Percentiles rank a stretch among this genome's conserved stretches.
phyloP scores from a whole-genome alignment of 2,329 filamentous ascomycete species.

The Colletotrichum sidae region DNA sequence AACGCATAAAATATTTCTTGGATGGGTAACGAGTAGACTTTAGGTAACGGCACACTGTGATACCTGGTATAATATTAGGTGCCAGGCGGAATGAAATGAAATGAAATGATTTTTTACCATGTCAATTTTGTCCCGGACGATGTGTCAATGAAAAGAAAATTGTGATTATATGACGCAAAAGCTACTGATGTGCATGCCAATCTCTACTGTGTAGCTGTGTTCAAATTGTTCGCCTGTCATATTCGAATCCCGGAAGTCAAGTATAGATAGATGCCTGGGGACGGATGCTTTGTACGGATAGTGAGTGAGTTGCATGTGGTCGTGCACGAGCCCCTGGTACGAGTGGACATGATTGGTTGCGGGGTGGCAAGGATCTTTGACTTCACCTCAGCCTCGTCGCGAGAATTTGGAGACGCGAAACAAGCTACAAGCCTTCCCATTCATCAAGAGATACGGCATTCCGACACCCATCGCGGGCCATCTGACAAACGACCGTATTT shows the following conservation, averaged over 20 bases:
- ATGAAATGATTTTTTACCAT: constrained; percentile 35
- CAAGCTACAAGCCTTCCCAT: constrained; percentile 6
- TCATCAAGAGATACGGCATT: constrained; percentile 19
- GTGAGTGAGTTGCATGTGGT: too few species aligned
- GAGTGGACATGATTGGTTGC: constrained; percentile 17
- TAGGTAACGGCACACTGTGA: constrained; percentile 34
- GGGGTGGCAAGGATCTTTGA: constrained; percentile 29
- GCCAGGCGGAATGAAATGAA: constrained; percentile 35
- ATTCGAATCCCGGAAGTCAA: too few species aligned
- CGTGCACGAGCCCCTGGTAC: too few species aligned
- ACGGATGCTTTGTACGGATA: too few species aligned
- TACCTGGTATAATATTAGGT: constrained; percentile 33
- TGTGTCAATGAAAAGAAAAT: neutral
- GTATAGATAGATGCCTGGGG: too few species aligned
- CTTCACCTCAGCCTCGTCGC: constrained; percentile 38
- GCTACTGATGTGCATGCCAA: too few species aligned
- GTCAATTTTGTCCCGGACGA: neutral
- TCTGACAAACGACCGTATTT: too few species aligned
- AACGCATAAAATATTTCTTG: constrained; percentile 75
- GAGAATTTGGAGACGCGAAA: constrained; percentile 38
- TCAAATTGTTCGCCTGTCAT: too few species aligned
- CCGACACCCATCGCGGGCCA: constrained; percentile 3
- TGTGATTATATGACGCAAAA: neutral
- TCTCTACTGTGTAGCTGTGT: too few species aligned
- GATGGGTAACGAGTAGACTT: constrained; percentile 32